Evolutionary conservation across 1,284 basidiomycete species (phyloP), one percentile per base, ranked within the genome.

Genomic region (Meira miltonrushii): DNA sequence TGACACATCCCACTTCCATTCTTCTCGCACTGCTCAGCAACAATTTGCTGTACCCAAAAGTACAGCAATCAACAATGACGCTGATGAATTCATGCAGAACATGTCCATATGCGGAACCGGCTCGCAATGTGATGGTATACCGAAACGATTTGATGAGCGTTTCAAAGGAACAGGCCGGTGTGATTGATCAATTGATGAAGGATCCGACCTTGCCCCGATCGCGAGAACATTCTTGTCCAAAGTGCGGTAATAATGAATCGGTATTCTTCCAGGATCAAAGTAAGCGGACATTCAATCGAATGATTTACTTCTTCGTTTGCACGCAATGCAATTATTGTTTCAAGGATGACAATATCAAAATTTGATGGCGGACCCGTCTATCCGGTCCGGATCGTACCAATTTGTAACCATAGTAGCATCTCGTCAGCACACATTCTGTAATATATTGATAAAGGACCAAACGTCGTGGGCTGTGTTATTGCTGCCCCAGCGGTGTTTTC

Each of bases 41-140:
- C 82, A 95, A 96, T 79, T 84, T 96, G 41, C 83, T 96, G 52
- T 94, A 94, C 78, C 92, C 92, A 23, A 81, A 81, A 63, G 83
- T 84, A 37, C 92, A 96, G 79, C 86, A 86, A 62, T 84, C 87
- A 66, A 87, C 91, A 52, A 85, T 89, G 58, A 85, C 89, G 55
- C 88, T 98, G 82, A 85, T 94, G 59, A 94, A 92, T 72, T 89
- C 88, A 2, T 98, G 94, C 79, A 85, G 92, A 50, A 96, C 95
- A 78, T 98, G 94, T 80, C 81, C 83, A 15, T 93, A 89, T 78
- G 87, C 89, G 64, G 90, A 95, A 79, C 85, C 88, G 68, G 88
- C 88, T 13, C 86, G 88, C 21, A 90, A 91, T 79, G 88, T 87
- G 70, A 88, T 89, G 68, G 92, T 97, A 10, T 98, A 94, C 79